These are phyloP conservation scores for Microbotryum intermedium DNA, from an alignment of 1,284 basidiomycete genomes.

Conservation along the genomic window DNA sequence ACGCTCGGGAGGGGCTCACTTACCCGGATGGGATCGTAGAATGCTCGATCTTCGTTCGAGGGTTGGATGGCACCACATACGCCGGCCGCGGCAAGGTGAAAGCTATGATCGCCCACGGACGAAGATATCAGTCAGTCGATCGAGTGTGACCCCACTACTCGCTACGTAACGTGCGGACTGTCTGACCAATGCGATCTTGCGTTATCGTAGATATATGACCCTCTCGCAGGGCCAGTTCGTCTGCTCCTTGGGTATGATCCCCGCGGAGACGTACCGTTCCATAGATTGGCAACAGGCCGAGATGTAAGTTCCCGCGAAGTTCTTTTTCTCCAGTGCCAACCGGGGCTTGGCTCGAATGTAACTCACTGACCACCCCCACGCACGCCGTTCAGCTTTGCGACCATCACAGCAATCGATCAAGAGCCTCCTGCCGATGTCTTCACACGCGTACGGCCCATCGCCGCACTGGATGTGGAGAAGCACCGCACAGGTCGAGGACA, in stretches of 20 bases:
- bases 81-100: background rate
- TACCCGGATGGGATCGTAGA: background rate
- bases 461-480: background rate
- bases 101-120: background rate
- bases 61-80: background rate
- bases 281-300: slow-evolving; percentile 2
- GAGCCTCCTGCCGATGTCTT: slow-evolving; percentile 1
- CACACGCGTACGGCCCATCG: background rate
- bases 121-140: background rate
- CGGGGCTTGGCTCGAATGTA: too few relatives aligned
- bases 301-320: background rate
- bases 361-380: background rate
- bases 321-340: too few relatives aligned
- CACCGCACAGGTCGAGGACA: slow-evolving; percentile 1
- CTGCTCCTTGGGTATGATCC: background rate
- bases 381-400: background rate
- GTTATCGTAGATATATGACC: background rate
- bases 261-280: background rate
- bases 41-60: background rate
- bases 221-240: background rate
- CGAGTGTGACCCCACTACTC: background rate
- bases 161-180: background rate
- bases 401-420: background rate
- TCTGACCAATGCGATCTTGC: background rate
- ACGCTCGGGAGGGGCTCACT: background rate